Base-by-base conservation (phyloP, 1,139 yeast species). In the Blastobotrys buckinghamii region DNA sequence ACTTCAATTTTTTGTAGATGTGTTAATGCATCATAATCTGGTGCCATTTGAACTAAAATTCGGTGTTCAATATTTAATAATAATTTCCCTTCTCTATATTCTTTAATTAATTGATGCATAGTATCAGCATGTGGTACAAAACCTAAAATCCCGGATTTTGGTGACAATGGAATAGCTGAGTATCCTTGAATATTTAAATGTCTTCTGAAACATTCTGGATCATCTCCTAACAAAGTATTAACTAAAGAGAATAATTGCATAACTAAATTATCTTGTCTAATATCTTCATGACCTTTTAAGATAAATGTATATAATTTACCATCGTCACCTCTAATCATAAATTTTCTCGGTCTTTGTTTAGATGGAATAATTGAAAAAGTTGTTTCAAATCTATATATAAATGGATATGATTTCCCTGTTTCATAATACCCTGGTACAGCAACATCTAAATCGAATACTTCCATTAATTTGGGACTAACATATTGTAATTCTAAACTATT, bases 41-140 rank as follows among this genome's bases (percentile, higher is more conserved):
- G 97, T 0, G 97, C 96, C 97, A 92, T 90, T 65, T 92, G 97
- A 36, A 89, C 70, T 96, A 92, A 90, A 50, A 92, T 87, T 55
- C 97, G 77, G 64, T 90, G 97, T 65, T 92, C 98, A 60, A 92
- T 88, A 65, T 90, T 90, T 56, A 92, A 72, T 56, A 90, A 75
- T 44, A 90, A 86, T 71, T 89, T 90, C 53, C 96, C 79, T 57
- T 92, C 97, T 59, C 99, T 79, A 63, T 90, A 89, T 59, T 92
- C 97, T 53, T 90, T 78, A 49, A 94, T 92, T 53, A 94, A 74
- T 3, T 84, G 90, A 67, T 94, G 98, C 79, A 94, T 84, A 0
- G 99, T 94, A 62, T 94, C 98, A 62, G 95, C 84, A 62, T 92
- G 90, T 8, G 96, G 92, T 29, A 94, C 98, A 97, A 97, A 94